Evolutionary conservation across 164 flowering plant genomes (phyloP), one percentile per base, ranked within the genome.

Genomic region (Tetracentron sinense): DNA sequence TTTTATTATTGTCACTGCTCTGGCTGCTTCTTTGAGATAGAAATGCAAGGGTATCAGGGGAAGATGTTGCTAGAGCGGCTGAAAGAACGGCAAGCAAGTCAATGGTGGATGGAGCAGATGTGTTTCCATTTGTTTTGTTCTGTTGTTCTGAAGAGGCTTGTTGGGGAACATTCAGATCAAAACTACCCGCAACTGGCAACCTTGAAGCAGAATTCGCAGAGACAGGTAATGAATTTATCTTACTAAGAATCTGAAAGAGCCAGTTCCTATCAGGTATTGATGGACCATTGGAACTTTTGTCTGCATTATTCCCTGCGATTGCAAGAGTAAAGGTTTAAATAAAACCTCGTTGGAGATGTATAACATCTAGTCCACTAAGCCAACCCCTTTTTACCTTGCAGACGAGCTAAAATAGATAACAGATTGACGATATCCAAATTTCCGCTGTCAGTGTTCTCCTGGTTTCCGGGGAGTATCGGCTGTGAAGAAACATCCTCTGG

Each of bases 41-140:
- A 52, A 55, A 25, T 29, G 78, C 76, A 60, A 75, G 62, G 31
- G 71, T 75, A 67, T 71, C 78, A 16, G 86, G 77, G 61, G 75
- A 38, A 50, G 78, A 68, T 33, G 80, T 54, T 29, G 77, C 73
- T 26, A 73, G 54, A 55, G 83, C 77, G 19, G 79, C 64, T 21
- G 89, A 83, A 42, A 82, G 83, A 62, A 69, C 85, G 53, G 88
- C 80, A 65, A 89, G 85, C 72, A 89, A 77, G 71, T 88, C 83
- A 69, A 64, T 67, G 25, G 89, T 85, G 21, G 86, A 80, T 38
- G 72, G 74, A 60, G 74, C 62, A 66, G 85, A 68, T 28, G 73
- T 23, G 23, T 69, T 77, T 11, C 73, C 83, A 54, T 76, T 77
- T 57, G 64, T 28, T 61, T 71, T 73, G 67, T 66, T 69, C 29